phyloP scores from a whole-genome alignment of 805 yeast genomes.

The Nakazawaea ernobii region DNA sequence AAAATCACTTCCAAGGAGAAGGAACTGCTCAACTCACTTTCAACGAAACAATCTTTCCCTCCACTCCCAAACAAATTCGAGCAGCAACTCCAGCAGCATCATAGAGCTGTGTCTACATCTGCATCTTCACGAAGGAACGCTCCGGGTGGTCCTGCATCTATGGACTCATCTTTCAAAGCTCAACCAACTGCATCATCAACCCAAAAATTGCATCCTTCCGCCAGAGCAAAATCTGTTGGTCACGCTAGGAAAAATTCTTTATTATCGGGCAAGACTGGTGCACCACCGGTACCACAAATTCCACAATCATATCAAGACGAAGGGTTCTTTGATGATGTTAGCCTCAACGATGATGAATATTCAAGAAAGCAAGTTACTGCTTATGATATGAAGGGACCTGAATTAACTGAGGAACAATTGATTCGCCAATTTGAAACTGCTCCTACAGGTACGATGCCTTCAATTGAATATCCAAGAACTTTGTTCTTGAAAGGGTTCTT shows the following conservation, averaged over 20 bases:
- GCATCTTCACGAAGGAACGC: constrained; percentile 29
- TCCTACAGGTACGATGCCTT: constrained; percentile 79
- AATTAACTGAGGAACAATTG: constrained; percentile 42
- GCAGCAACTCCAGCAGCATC: constrained; percentile 22
- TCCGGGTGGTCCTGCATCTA: constrained; percentile 24
- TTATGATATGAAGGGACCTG: constrained; percentile 11
- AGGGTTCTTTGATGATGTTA: constrained; percentile 54
- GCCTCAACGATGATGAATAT: constrained; percentile 28
- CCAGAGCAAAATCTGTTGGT: constrained; percentile 85
- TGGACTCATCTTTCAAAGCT: constrained; percentile 15
- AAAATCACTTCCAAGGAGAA: constrained; percentile 55
- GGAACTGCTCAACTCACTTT: constrained; percentile 21
- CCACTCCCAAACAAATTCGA: constrained; percentile 22
- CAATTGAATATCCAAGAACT: constrained; percentile 89
- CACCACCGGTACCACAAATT: constrained; percentile 26
- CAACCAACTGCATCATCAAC: constrained; percentile 22
- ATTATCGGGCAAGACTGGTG: not conserved
- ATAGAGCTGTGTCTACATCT: constrained; percentile 33
- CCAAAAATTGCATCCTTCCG: constrained; percentile 64
- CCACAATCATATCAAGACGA: constrained; percentile 35
- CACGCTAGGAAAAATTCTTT: constrained; percentile 64
- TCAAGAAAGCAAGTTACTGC: constrained; percentile 23
- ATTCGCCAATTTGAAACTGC: constrained; percentile 43
- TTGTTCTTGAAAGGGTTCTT: constrained; percentile 89
- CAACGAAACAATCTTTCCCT: constrained; percentile 16